These are phyloP conservation scores for Marchantia paleacea DNA, from an alignment of 225 moss, liverwort and hornwort species.

Conservation along the genomic window DNA sequence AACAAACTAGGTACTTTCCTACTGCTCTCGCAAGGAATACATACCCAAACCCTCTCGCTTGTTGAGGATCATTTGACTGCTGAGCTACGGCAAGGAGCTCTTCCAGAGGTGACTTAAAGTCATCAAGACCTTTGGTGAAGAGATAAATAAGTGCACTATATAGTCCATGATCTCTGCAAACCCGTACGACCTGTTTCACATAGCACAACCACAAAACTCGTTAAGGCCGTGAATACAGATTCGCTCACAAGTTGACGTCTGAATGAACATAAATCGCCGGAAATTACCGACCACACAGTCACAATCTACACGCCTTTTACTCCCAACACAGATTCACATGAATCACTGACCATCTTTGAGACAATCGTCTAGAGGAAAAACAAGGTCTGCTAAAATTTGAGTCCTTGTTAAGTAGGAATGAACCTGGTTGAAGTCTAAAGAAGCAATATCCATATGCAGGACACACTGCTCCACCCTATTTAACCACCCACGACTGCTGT, in stretches of 20 bases:
- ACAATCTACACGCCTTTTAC: no score
- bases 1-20: background rate
- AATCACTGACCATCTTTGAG: background rate
- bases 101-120: slow-evolving; percentile 92
- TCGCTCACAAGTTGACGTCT: background rate
- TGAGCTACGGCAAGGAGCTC: slow-evolving; percentile 93
- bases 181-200: slow-evolving; percentile 72
- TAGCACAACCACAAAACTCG: background rate
- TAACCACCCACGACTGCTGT: slow-evolving; percentile 88
- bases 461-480: slow-evolving; percentile 99
- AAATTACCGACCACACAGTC: background rate
- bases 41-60: slow-evolving; percentile 72
- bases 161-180: slow-evolving; percentile 93
- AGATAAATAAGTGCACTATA: slow-evolving; percentile 98
- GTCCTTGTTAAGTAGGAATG: background rate
- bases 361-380: background rate
- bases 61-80: slow-evolving; percentile 52
- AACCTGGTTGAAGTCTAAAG: slow-evolving; percentile 98
- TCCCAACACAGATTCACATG: background rate
- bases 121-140: slow-evolving; percentile 94
- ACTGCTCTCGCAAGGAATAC: slow-evolving; percentile 27
- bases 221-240: background rate
- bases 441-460: slow-evolving; percentile 95
- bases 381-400: background rate
- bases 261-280: background rate